Conservation (phyloP, 305 asterid genomes). For the Fraxinus nigra region DNA sequence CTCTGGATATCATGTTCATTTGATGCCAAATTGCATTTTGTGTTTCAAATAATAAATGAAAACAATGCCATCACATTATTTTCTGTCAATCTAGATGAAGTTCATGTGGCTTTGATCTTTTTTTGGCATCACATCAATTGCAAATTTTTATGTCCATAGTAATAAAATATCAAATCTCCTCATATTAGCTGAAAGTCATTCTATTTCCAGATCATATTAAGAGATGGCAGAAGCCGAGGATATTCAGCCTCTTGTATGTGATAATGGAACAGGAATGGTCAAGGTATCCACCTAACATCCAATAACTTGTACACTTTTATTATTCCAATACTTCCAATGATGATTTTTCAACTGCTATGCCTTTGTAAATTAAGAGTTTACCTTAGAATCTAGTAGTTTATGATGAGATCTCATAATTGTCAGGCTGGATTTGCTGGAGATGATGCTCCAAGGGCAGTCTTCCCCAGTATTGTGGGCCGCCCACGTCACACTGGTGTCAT, state of each 20-base stretch:
- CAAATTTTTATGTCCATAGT: not conserved
- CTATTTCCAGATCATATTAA: slow-evolving; percentile 27
- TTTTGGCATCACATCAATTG: not conserved
- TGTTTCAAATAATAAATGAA: not conserved
- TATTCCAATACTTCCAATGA: not conserved
- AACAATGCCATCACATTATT: not conserved
- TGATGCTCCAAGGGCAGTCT: slow-evolving; percentile 90
- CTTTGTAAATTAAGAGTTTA: not conserved
- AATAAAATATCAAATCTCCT: not conserved
- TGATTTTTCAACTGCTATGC: slow-evolving; percentile 1
- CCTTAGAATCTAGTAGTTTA: slow-evolving; percentile 10
- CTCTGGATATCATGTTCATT: not conserved
- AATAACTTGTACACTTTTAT: not conserved
- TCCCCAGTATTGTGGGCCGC: slow-evolving; percentile 85
- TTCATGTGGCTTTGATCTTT: not conserved
- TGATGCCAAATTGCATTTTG: not conserved
- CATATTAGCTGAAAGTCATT: not conserved
- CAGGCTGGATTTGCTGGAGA: slow-evolving; percentile 96
- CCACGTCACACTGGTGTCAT: slow-evolving; percentile 88
- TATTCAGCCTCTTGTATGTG: slow-evolving; percentile 65
- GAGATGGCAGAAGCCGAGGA: slow-evolving; percentile 84
- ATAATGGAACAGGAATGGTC: slow-evolving; percentile 95
- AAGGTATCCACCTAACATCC: slow-evolving; percentile 46
- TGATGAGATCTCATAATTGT: slow-evolving; percentile 8
- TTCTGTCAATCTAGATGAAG: not conserved